phyloP scores from a whole-genome alignment of 2,329 filamentous ascomycete species.

The Dactylellina drechsleri region DNA sequence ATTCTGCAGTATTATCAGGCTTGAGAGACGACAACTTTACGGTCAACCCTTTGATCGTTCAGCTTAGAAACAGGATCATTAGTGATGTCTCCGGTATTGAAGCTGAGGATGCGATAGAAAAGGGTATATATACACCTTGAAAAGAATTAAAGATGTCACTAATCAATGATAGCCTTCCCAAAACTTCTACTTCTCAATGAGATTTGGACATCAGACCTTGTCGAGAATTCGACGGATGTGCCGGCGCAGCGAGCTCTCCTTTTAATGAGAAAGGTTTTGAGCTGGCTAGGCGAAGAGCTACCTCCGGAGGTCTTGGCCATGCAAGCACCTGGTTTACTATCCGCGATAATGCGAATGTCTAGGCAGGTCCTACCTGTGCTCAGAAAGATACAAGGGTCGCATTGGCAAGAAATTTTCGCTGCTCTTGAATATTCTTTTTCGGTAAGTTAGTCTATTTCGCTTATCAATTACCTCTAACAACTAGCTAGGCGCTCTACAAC shows the following conservation, averaged over 20 bases:
- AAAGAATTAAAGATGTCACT: background rate
- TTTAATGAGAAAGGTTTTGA: conserved; percentile 56
- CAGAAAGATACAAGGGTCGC: conserved; percentile 83
- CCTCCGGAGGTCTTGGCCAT: conserved; percentile 44
- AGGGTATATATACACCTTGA: conserved; percentile 13
- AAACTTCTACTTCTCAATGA: conserved; percentile 68
- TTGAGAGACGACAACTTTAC: conserved; percentile 48
- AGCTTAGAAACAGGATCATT: conserved; percentile 48
- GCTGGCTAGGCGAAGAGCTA: conserved; percentile 57
- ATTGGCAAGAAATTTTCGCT: conserved; percentile 73
- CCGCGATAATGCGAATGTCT: conserved; percentile 43
- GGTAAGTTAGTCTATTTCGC: conserved; percentile 17
- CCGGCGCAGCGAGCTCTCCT: conserved; percentile 55
- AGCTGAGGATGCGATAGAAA: conserved; percentile 47
- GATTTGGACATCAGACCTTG: conserved; percentile 56
- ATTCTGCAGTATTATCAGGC: conserved; percentile 38
- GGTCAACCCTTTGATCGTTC: conserved; percentile 22
- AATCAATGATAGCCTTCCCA: conserved; percentile 63
- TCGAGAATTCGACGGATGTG: conserved; percentile 55
- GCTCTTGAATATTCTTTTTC: conserved; percentile 69
- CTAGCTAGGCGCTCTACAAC: conserved; percentile 35
- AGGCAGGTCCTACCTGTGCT: conserved; percentile 74
- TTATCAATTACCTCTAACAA: conserved; percentile 1
- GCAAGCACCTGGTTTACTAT: conserved; percentile 60
- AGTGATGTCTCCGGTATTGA: conserved; percentile 50